Conservation (phyloP, 1,284 basidiomycete genomes). For the Cutaneotrichosporon sp. region DNA sequence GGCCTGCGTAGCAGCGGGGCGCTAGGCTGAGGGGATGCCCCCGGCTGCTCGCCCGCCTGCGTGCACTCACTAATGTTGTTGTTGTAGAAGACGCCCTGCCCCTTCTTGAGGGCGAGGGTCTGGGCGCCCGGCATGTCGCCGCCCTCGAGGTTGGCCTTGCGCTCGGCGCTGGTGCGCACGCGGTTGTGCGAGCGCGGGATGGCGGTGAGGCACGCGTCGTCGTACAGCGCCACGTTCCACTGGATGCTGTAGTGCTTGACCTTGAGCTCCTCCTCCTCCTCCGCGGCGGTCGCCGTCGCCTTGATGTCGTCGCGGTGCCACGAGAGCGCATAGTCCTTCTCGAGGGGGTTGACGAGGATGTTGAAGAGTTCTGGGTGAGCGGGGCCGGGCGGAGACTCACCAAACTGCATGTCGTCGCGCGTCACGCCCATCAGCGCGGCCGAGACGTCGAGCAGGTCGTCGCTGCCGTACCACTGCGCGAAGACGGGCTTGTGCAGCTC, state of each 20-base stretch:
- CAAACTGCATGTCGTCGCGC: constrained; percentile 67
- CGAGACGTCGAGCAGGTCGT: constrained; percentile 59
- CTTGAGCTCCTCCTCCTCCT: constrained; percentile 64
- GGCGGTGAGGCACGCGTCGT: constrained; percentile 71
- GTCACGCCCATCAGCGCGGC: constrained; percentile 61
- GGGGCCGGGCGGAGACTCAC: too few relatives aligned
- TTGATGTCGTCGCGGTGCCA: constrained; percentile 82
- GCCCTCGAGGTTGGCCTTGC: constrained; percentile 62
- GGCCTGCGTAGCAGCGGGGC: too few relatives aligned
- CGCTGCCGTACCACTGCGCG: constrained; percentile 68
- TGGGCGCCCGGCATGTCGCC: constrained; percentile 69
- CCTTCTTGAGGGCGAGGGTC: constrained; percentile 63
- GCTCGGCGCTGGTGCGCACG: constrained; percentile 65
- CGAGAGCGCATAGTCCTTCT: constrained; percentile 69
- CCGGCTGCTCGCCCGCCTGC: too few relatives aligned
- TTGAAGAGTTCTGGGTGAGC: constrained; percentile 74
- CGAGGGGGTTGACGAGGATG: constrained; percentile 69
- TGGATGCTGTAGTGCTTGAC: constrained; percentile 72
- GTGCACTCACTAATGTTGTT: constrained; percentile 73
- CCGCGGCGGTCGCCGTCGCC: constrained; percentile 64
- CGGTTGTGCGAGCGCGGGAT: constrained; percentile 69
- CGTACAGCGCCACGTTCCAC: constrained; percentile 80
- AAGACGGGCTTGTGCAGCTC: constrained; percentile 64
- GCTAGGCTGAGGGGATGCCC: too few relatives aligned
- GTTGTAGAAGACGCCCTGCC: constrained; percentile 80